Conservation (phyloP, 805 yeast genomes). For the Nakazawaea wickerhamii region DNA sequence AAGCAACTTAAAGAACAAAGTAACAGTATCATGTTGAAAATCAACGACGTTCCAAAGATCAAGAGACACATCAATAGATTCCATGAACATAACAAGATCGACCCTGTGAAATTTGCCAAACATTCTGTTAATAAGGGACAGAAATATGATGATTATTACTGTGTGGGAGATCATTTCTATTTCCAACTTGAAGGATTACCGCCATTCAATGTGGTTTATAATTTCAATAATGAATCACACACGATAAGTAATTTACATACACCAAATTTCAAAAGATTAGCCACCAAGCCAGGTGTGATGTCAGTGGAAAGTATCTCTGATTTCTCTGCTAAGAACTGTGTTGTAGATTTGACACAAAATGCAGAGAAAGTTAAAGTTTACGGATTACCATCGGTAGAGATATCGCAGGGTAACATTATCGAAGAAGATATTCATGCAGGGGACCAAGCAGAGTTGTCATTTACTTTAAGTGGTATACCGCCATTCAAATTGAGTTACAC, state of each 20-base stretch:
- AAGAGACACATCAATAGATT: slow-evolving; percentile 28
- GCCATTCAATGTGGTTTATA: slow-evolving; percentile 73
- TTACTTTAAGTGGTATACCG: slow-evolving; percentile 80
- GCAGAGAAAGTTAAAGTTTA: slow-evolving; percentile 31
- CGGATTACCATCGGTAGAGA: slow-evolving; percentile 69
- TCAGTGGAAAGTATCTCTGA: slow-evolving; percentile 67
- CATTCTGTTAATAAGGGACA: slow-evolving; percentile 13
- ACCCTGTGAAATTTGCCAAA: not conserved
- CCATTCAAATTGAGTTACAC: slow-evolving; percentile 87
- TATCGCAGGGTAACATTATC: slow-evolving; percentile 69
- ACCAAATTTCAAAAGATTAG: slow-evolving; percentile 53
- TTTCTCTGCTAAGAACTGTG: slow-evolving; percentile 64
- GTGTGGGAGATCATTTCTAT: slow-evolving; percentile 89
- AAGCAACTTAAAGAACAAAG: slow-evolving; percentile 25
- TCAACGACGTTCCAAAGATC: slow-evolving; percentile 76
- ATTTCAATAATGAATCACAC: slow-evolving; percentile 58
- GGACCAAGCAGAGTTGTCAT: slow-evolving; percentile 83
- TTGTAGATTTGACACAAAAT: slow-evolving; percentile 48
- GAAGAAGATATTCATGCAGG: slow-evolving; percentile 90
- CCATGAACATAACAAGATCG: slow-evolving; percentile 2
- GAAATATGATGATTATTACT: slow-evolving; percentile 39
- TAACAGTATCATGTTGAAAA: slow-evolving; percentile 48
- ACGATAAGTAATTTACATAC: slow-evolving; percentile 44
- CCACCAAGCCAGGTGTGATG: slow-evolving; percentile 77
- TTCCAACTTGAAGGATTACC: slow-evolving; percentile 73